Base-by-base conservation (phyloP, 2,329 filamentous ascomycete genomes). In the Phaeosphaeria sp. region DNA sequence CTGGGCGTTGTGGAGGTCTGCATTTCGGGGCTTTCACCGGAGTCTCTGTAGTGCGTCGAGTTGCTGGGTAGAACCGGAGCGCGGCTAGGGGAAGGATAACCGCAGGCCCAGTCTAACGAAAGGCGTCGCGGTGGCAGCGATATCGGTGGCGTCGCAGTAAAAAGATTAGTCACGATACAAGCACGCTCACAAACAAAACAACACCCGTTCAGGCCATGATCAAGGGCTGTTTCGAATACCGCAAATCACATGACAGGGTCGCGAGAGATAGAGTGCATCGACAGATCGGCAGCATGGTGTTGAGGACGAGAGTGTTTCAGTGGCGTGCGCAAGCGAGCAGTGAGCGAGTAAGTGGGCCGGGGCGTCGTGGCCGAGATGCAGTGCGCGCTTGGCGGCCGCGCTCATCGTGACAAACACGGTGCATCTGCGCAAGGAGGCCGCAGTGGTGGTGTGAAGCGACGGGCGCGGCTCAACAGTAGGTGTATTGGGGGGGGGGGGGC, bases 31-130 rank as follows among this genome's bases (percentile, higher is more conserved):
- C 13, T 27, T 22, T 36, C 41, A 48, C 47, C 49, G 59, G 56
- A 43, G 15, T 46, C 18, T 39, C 22, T 42, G 51, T 27, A 27
- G 25, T 27, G 25, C 9, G 25, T 27, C 25, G 46, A 36, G 36
- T 18, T 30, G 42, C n/a, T 36, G 52, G 55, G 55, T 33, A 54
- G 49, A 46, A 52, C 27, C 56, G 52, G 52, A 47, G 52, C 30
- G 25, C 25, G 25, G 25, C 4, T 27, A 13, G 25, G 21, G 49
- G 39, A 43, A 42, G 42, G 30, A 30, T 30, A 48, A 25, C 54
- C 49, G 54, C 39, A 47, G 48, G 48, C 48, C 42, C 30, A 46
- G 21, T 36, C 21, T 51, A 50, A 46, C 15, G 30, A 23, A 2
- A 20, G 18, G 20, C n/a, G 21, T 18, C 20, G 47, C 39, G 47